Evolutionary conservation across 768 basidiomycete genomes (phyloP).

Genomic region (Hemileccinum impolitum): DNA sequence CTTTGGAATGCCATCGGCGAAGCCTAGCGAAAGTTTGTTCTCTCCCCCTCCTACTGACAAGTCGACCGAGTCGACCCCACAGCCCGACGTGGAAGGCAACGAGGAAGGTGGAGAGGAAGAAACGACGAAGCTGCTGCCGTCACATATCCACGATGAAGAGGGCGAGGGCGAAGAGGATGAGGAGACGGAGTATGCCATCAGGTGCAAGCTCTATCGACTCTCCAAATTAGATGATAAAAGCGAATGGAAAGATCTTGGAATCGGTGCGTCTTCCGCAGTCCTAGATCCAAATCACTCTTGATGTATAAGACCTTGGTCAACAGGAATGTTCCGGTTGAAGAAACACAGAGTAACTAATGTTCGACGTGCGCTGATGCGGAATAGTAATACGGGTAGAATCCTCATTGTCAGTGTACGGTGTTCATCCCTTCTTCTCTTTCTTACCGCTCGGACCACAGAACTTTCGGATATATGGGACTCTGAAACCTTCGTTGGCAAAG

Average conservation of each 20-base stretch:
- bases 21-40: slow-evolving; percentile 23
- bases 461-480: slow-evolving; percentile 60
- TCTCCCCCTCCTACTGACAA: slow-evolving; percentile 27
- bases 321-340: slow-evolving; percentile 70
- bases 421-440: background rate
- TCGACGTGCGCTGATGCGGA: slow-evolving; percentile 65
- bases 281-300: background rate
- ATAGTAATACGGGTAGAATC: slow-evolving; percentile 73
- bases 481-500: slow-evolving; percentile 52
- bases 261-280: slow-evolving; percentile 45
- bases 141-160: slow-evolving; percentile 55
- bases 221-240: slow-evolving; percentile 44
- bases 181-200: slow-evolving; percentile 56
- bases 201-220: slow-evolving; percentile 62
- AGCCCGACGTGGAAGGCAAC: slow-evolving; percentile 21
- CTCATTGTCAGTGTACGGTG: slow-evolving; percentile 52
- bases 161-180: slow-evolving; percentile 84
- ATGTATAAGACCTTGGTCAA: background rate
- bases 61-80: slow-evolving; percentile 30
- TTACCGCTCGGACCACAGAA: slow-evolving; percentile 47
- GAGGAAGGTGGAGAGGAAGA: slow-evolving; percentile 33
- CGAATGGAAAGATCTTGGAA: slow-evolving; percentile 65
- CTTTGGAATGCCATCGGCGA: slow-evolving; percentile 22
- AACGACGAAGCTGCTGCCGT: slow-evolving; percentile 17
- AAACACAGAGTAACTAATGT: slow-evolving; percentile 61